A percentile compares a stretch with the other conserved stretches of the same genome.
Conservation (phyloP, 306 rosid species). For the Casuarina cunninghamiana region DNA sequence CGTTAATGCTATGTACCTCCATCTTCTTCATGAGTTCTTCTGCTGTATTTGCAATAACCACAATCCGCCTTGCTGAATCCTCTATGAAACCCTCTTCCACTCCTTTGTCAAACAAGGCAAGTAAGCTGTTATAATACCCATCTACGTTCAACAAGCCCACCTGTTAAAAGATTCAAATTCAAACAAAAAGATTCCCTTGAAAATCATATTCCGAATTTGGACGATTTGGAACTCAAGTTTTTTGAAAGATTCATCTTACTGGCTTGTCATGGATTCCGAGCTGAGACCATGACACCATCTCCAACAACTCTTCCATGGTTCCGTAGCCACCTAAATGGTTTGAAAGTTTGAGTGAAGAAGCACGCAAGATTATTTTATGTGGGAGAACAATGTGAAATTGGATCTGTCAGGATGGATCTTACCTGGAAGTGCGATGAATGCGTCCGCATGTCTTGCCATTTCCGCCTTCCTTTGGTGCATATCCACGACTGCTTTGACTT, state of each 20-base stretch:
- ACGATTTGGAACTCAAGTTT: neutral
- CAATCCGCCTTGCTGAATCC: constrained; percentile 55
- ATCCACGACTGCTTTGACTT: constrained; percentile 52
- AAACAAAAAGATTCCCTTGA: neutral
- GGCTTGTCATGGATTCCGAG: constrained; percentile 49
- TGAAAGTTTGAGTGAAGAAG: neutral
- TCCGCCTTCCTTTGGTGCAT: constrained; percentile 71
- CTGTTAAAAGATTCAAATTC: constrained; percentile 31
- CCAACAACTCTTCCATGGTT: constrained; percentile 50
- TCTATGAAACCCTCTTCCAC: constrained; percentile 72
- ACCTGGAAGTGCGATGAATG: constrained; percentile 77
- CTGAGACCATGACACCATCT: constrained; percentile 50
- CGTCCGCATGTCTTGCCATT: constrained; percentile 69
- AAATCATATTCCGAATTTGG: constrained; percentile 7
- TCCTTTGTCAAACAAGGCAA: constrained; percentile 66
- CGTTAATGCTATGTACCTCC: constrained; percentile 42
- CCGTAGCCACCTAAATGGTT: constrained; percentile 46
- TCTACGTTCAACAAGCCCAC: constrained; percentile 71
- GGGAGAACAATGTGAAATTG: too few species aligned
- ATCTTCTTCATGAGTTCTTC: constrained; percentile 52
- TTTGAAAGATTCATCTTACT: constrained; percentile 8
- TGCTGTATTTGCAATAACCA: constrained; percentile 57
- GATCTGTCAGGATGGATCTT: neutral
- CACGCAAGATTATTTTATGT: neutral
- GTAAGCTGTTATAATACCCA: constrained; percentile 61